Percentiles rank a stretch among this genome's conserved stretches.
These are phyloP conservation scores for Dioscorea dumetorum DNA, from an alignment of 106 monocot genomes.

Conservation along the genomic window DNA sequence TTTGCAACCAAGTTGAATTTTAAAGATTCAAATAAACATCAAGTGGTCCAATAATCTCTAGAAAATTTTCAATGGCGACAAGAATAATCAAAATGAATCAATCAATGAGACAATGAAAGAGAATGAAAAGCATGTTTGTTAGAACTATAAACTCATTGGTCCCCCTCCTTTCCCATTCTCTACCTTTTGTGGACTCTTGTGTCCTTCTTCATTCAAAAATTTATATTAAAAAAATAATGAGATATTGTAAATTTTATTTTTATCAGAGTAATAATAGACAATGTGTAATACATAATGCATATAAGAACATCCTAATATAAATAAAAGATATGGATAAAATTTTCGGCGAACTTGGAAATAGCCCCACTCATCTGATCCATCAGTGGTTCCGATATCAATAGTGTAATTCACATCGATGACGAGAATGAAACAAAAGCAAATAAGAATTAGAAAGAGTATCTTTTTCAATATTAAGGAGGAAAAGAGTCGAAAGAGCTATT, in stretches of 20 bases:
- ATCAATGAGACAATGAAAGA: not conserved
- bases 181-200: slow-evolving; percentile 62
- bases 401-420: slow-evolving; percentile 4
- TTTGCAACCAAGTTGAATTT: slow-evolving; percentile 82
- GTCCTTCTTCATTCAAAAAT: slow-evolving; percentile 56
- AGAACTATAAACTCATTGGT: slow-evolving; percentile 36
- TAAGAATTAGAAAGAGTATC: slow-evolving; percentile 8
- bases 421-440: slow-evolving; percentile 10
- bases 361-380: slow-evolving; percentile 57
- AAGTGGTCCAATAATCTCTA: slow-evolving; percentile 83
- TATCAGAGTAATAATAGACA: too few species aligned
- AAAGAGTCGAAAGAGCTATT: not conserved
- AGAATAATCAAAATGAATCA: slow-evolving; percentile 42
- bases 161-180: slow-evolving; percentile 72
- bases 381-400: slow-evolving; percentile 20
- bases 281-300: too few species aligned
- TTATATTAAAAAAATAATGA: not conserved
- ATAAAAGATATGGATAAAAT: not conserved
- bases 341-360: slow-evolving; percentile 93
- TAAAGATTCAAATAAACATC: slow-evolving; percentile 66
- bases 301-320: not conserved
- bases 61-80: slow-evolving; percentile 72
- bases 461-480: slow-evolving; percentile 6
- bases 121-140: not conserved
- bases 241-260: not conserved